phyloP scores from a whole-genome alignment of 805 yeast species.

The Candida manassasensis region DNA sequence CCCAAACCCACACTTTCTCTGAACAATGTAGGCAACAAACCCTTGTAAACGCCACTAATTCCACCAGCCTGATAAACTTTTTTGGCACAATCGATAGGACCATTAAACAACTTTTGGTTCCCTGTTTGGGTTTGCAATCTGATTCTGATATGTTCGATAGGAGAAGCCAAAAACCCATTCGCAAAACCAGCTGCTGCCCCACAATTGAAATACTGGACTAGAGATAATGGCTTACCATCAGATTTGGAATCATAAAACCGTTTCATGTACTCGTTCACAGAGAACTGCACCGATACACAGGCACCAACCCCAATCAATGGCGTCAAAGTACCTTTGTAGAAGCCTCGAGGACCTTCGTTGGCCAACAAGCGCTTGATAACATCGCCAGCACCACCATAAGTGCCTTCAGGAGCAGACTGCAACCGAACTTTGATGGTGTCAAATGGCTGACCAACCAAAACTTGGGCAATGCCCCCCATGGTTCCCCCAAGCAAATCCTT shows the following conservation, averaged over 20 bases:
- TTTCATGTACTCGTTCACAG: conserved; percentile 93
- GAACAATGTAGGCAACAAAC: conserved; percentile 73
- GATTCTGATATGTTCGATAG: conserved; percentile 93
- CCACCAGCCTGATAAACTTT: conserved; percentile 56
- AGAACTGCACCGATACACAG: conserved; percentile 93
- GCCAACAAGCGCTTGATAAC: conserved; percentile 66
- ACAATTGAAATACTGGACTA: conserved; percentile 68
- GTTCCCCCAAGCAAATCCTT: conserved; percentile 91
- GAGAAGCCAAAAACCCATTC: conserved; percentile 83
- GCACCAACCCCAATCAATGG: conserved; percentile 71
- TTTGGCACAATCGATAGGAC: conserved; percentile 69
- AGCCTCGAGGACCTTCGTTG: conserved; percentile 37
- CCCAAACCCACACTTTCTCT: conserved; percentile 91
- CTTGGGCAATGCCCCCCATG: conserved; percentile 94
- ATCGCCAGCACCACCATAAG: conserved; percentile 67
- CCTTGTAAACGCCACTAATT: conserved; percentile 62
- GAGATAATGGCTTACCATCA: conserved; percentile 42
- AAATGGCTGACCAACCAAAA: conserved; percentile 92
- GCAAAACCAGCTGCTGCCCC: conserved; percentile 94
- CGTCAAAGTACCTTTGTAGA: conserved; percentile 44
- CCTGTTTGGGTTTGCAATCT: conserved; percentile 85
- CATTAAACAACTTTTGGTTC: conserved; percentile 47
- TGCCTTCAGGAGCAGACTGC: conserved; percentile 80
- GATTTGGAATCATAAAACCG: conserved; percentile 55
- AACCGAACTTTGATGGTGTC: conserved; percentile 92